Conservation (phyloP, 1,139 yeast genomes). For the Suhomyces anneliseae region DNA sequence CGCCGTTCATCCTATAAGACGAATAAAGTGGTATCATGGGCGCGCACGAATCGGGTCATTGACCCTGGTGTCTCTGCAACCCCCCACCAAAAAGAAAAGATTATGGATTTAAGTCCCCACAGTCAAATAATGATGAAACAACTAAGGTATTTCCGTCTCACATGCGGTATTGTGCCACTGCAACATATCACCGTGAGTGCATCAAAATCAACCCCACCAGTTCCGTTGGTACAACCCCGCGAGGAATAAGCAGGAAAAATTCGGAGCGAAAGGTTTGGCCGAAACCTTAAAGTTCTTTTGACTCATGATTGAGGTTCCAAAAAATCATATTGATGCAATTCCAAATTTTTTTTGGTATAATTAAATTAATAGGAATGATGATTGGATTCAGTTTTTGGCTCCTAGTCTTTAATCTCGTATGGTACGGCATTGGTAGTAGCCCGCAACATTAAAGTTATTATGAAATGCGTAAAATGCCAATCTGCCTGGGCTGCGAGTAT, state of each 20-base stretch:
- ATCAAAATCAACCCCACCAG: neutral
- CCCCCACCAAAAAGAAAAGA: neutral
- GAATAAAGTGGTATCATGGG: neutral
- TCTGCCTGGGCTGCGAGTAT: neutral
- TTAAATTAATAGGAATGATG: too few relatives aligned
- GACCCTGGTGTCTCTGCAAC: neutral
- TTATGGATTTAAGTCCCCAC: neutral
- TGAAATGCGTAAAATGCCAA: neutral
- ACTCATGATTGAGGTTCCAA: too few relatives aligned
- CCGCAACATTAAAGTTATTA: too few relatives aligned
- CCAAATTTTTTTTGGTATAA: too few relatives aligned
- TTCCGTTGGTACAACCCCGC: neutral
- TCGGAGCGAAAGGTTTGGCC: neutral
- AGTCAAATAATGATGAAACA: neutral
- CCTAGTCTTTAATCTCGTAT: too few relatives aligned
- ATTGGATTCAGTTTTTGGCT: too few relatives aligned
- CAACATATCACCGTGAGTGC: neutral
- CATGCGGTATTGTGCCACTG: neutral
- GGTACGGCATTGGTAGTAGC: too few relatives aligned
- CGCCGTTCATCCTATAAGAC: neutral
- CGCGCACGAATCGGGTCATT: neutral
- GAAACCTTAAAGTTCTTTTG: neutral
- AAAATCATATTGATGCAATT: too few relatives aligned
- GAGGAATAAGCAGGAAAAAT: neutral
- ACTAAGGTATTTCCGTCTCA: neutral